phyloP scores from a whole-genome alignment of 345 rosid species.

The Abelmoschus esculentus region DNA sequence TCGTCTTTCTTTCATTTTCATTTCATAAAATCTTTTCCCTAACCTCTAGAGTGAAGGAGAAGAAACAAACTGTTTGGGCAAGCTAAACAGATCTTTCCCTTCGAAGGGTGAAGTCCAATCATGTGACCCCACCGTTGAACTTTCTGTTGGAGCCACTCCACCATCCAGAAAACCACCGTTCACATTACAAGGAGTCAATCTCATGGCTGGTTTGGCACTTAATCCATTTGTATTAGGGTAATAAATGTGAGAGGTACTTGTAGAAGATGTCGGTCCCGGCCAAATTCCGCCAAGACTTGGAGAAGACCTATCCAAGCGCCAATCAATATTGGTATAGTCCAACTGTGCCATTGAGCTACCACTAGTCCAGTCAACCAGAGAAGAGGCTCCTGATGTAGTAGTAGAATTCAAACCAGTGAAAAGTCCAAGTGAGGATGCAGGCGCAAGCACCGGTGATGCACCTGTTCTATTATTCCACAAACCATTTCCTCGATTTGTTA shows the following conservation, averaged over 20 bases:
- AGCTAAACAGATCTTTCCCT: too few species aligned
- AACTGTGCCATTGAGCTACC: slow-evolving; percentile 45
- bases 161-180: too few species aligned
- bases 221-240: slow-evolving; percentile 30
- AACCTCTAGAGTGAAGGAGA: too few species aligned
- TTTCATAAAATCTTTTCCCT: too few species aligned
- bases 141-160: too few species aligned
- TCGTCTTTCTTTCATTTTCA: too few species aligned
- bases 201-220: slow-evolving; percentile 38
- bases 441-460: slow-evolving; percentile 47
- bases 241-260: slow-evolving; percentile 26
- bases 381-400: slow-evolving; percentile 48
- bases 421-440: slow-evolving; percentile 75
- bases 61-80: too few species aligned
- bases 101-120: too few species aligned
- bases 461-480: slow-evolving; percentile 37
- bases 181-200: slow-evolving; percentile 22
- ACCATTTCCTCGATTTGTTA: slow-evolving; percentile 39
- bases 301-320: slow-evolving; percentile 58
- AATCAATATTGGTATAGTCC: slow-evolving; percentile 67
- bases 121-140: too few species aligned
- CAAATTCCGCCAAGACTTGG: slow-evolving; percentile 36
- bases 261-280: slow-evolving; percentile 30
- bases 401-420: slow-evolving; percentile 62
- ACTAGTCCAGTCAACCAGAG: slow-evolving; percentile 69